Percentiles rank a stretch among this genome's conserved stretches.
These are phyloP conservation scores for Torulaspora pretoriensis DNA, from an alignment of 1,139 yeast species.

Conservation along the genomic window DNA sequence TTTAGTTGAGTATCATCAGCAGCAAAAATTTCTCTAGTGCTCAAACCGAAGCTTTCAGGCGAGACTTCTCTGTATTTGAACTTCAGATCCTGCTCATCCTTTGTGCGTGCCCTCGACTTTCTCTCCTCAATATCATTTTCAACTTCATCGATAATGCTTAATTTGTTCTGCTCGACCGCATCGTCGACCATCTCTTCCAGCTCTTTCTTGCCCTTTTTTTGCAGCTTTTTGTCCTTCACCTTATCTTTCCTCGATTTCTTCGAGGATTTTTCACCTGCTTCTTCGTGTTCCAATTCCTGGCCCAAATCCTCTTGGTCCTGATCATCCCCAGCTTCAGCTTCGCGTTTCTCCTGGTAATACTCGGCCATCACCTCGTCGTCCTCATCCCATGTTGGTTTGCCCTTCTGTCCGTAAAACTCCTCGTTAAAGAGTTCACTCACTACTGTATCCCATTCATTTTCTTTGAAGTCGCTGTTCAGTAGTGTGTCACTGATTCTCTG, in stretches of 20 bases:
- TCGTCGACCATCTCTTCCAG: slow-evolving; percentile 66
- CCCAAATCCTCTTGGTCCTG: neutral
- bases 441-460: slow-evolving; percentile 85
- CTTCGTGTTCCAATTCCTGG: slow-evolving; percentile 12
- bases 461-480: slow-evolving; percentile 84
- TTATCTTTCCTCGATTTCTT: slow-evolving; percentile 46
- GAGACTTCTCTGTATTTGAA: slow-evolving; percentile 93
- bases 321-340: slow-evolving; percentile 22
- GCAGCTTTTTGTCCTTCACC: slow-evolving; percentile 55
- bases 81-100: slow-evolving; percentile 43
- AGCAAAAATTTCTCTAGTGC: slow-evolving; percentile 78
- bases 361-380: slow-evolving; percentile 46
- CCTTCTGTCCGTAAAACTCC: slow-evolving; percentile 62
- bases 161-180: slow-evolving; percentile 56
- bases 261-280: slow-evolving; percentile 31
- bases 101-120: slow-evolving; percentile 38
- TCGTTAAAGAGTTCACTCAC: slow-evolving; percentile 85
- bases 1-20: slow-evolving; percentile 89
- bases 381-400: slow-evolving; percentile 54
- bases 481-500: slow-evolving; percentile 65
- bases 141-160: slow-evolving; percentile 53
- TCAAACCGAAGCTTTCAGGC: slow-evolving; percentile 86
- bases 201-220: slow-evolving; percentile 59
- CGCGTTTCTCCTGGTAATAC: slow-evolving; percentile 30
- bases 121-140: slow-evolving; percentile 59